Evolutionary conservation across 768 basidiomycete genomes (phyloP).

Genomic region (Guyanaporus albipodus): DNA sequence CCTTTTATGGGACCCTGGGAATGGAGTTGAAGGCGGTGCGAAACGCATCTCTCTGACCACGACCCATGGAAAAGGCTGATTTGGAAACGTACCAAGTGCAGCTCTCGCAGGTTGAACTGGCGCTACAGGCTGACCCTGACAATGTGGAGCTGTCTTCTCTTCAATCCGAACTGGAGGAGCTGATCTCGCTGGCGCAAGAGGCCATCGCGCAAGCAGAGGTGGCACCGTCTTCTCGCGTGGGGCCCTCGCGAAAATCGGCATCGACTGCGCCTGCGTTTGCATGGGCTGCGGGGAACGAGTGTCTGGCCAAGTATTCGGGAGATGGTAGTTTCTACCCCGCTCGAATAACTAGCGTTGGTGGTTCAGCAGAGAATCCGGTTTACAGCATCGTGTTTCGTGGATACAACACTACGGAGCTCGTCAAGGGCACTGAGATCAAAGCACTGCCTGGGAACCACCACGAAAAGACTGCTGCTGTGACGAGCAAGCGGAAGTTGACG

Average conservation of each 20-base stretch:
- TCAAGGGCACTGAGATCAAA: slow-evolving; percentile 70
- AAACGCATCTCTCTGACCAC: not conserved
- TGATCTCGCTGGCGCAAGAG: slow-evolving; percentile 75
- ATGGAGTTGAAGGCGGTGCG: not conserved
- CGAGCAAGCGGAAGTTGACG: slow-evolving; percentile 72
- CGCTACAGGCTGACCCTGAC: slow-evolving; percentile 69
- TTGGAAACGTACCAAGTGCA: slow-evolving; percentile 89
- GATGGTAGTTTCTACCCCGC: slow-evolving; percentile 89
- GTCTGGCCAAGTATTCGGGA: slow-evolving; percentile 78
- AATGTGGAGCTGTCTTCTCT: slow-evolving; percentile 72
- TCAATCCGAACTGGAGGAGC: slow-evolving; percentile 73
- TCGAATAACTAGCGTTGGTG: slow-evolving; percentile 79
- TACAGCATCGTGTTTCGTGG: slow-evolving; percentile 91
- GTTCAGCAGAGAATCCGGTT: slow-evolving; percentile 74
- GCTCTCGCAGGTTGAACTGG: slow-evolving; percentile 82
- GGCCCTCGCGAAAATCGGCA: slow-evolving; percentile 52
- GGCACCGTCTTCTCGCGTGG: slow-evolving; percentile 56
- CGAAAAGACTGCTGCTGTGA: slow-evolving; percentile 34
- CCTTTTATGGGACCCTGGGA: slow-evolving; percentile 20
- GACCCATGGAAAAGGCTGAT: slow-evolving; percentile 64
- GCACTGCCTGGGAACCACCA: slow-evolving; percentile 57
- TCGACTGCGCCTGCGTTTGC: slow-evolving; percentile 46
- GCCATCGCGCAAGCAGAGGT: slow-evolving; percentile 66
- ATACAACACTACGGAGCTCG: slow-evolving; percentile 87
- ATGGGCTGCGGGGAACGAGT: slow-evolving; percentile 84